phyloP scores from a whole-genome alignment of 345 rosid species.

The Alliaria petiolata region DNA sequence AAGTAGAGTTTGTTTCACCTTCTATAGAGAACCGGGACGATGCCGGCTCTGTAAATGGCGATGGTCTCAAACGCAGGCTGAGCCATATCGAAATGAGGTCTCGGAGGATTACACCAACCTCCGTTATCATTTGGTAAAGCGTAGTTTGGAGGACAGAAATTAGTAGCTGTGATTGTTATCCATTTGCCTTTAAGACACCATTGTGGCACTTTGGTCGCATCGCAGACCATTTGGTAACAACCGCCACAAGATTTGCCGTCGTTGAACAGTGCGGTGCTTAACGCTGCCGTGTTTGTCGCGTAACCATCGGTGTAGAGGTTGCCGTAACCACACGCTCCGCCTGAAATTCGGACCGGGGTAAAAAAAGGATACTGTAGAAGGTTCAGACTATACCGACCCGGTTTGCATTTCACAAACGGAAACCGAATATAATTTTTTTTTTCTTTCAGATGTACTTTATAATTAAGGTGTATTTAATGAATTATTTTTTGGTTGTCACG shows the following conservation, averaged over 20 bases:
- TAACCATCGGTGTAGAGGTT: slow-evolving; percentile 64
- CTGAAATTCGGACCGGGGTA: slow-evolving; percentile 28
- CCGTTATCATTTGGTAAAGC: slow-evolving; percentile 62
- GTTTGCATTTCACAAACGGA: background rate
- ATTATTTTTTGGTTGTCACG: too few species aligned
- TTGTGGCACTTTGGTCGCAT: slow-evolving; percentile 42
- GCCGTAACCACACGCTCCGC: slow-evolving; percentile 86
- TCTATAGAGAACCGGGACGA: slow-evolving; percentile 60
- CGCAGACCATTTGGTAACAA: slow-evolving; percentile 65
- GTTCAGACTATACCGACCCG: too few species aligned
- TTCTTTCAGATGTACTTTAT: too few species aligned
- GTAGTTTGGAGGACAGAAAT: slow-evolving; percentile 77
- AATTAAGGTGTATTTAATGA: too few species aligned
- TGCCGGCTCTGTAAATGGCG: slow-evolving; percentile 65
- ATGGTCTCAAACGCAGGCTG: slow-evolving; percentile 75
- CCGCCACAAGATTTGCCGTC: slow-evolving; percentile 61
- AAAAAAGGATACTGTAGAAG: background rate
- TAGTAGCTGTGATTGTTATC: slow-evolving; percentile 68
- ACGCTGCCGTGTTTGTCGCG: slow-evolving; percentile 56
- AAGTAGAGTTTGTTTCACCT: slow-evolving; percentile 30
- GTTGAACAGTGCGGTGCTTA: slow-evolving; percentile 69
- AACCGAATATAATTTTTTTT: too few species aligned
- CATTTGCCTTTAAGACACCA: slow-evolving; percentile 64
- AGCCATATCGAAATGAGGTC: slow-evolving; percentile 68
- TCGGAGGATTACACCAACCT: slow-evolving; percentile 84